Conservation (phyloP, 2,329 filamentous ascomycete species). For the Fusarium marasasianum region DNA sequence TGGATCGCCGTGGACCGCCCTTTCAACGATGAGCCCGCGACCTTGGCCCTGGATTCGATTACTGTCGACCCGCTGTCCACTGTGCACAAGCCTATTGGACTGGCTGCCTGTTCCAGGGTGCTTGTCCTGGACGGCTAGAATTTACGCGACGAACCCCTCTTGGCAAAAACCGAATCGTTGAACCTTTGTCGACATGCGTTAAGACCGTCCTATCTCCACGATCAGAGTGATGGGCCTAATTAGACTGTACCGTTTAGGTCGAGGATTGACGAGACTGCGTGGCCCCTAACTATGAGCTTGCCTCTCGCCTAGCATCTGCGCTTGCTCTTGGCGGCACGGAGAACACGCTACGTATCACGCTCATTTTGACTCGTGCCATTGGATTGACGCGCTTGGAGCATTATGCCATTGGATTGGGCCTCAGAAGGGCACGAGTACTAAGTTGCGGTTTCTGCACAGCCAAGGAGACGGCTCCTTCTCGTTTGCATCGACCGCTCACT, state of each 20-base stretch:
- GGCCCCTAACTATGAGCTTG: slow-evolving; percentile 24
- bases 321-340: slow-evolving; percentile 16
- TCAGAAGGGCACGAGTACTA: slow-evolving; percentile 19
- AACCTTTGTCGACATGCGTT: slow-evolving; percentile 4
- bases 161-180: slow-evolving; percentile 11
- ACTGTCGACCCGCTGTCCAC: slow-evolving; percentile 24
- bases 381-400: slow-evolving; percentile 5
- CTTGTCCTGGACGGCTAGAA: slow-evolving; percentile 11
- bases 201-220: slow-evolving; percentile 28
- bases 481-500: slow-evolving; percentile 29
- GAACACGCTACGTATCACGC: slow-evolving; percentile 1
- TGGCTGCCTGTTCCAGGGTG: slow-evolving; percentile 1
- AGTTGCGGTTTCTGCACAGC: slow-evolving; percentile 18
- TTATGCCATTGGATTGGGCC: slow-evolving; percentile 12
- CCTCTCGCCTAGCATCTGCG: slow-evolving; percentile 8
- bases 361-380: slow-evolving; percentile 4
- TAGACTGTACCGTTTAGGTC: slow-evolving; percentile 4
- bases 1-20: slow-evolving; percentile 26
- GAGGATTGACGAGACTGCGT: slow-evolving; percentile 17
- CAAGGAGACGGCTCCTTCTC: slow-evolving; percentile 32
- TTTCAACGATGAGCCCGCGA: slow-evolving; percentile 29
- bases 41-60: slow-evolving; percentile 37
- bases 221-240: background rate
- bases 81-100: slow-evolving; percentile 13
- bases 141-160: slow-evolving; percentile 21